Base-by-base conservation (phyloP, 495 filamentous ascomycete genomes). In the Penicillium dipodomyicola region DNA sequence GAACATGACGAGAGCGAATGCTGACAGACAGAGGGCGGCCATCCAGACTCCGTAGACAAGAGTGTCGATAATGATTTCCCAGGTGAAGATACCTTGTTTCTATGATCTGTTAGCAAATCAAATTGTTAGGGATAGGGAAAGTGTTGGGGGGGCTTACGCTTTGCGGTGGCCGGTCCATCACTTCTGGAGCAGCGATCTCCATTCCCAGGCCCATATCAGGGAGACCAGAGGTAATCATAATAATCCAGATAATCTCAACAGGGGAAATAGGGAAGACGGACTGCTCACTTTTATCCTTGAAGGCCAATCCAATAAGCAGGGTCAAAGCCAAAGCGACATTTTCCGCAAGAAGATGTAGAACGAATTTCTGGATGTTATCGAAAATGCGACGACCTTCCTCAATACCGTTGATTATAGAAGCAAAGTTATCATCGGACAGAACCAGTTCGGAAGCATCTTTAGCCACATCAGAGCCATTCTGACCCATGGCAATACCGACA, bases 381-480 rank as follows among this genome's bases (percentile, higher is more conserved):
- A 89, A 89, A 57, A 88, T 84, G 4, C 87, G 78, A 7, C 87
- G 79, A 15, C 87, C 87, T 63, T 90, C 87, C 60, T 87, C 83
- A 43, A 89, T 82, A 8, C 86, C 85, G 46, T 86, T 84, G 27
- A 92, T 84, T 45, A 91, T 94, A 2, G 83, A 87, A 14, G 88
- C 89, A 63, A 95, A 95, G 70, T 92, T 92, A 67, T 93, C 90
- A 57, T 91, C 87, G 0, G 86, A 83, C 27, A 96, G 77, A 14
- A 96, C 84, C 68, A 96, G 84, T 58, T 90, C 87, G 0, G 89
- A 87, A 3, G 90, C 90, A 63, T 92, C 89, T 65, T 90, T 92
- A n/a, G 91, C 87, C 20, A 93, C 90, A 68, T 96, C 91, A 29
- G 84, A 87, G 1, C 90, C 90, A 15, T 81, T 77, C 49, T 85